A percentile compares a stretch with the other conserved stretches of the same genome.
phyloP scores from a whole-genome alignment of 805 yeast genomes.

The Pichia californica region DNA sequence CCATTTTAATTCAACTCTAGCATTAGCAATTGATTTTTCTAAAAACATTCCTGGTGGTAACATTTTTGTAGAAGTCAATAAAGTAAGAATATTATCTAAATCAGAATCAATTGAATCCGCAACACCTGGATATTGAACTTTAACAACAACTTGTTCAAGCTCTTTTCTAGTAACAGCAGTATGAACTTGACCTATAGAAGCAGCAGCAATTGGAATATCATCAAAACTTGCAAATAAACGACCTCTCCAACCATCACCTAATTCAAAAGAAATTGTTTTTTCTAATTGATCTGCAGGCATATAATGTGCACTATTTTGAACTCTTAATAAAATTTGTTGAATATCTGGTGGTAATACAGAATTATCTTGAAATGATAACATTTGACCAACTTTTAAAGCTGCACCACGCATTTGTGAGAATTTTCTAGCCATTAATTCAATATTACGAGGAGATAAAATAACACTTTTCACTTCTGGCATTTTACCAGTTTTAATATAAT shows the following conservation, averaged over 20 bases:
- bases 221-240: slow-evolving; percentile 66
- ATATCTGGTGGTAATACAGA: slow-evolving; percentile 79
- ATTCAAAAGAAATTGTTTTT: slow-evolving; percentile 59
- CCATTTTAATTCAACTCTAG: slow-evolving; percentile 91
- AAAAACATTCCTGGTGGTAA: slow-evolving; percentile 88
- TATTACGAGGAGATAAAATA: slow-evolving; percentile 72
- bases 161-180: slow-evolving; percentile 58
- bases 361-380: slow-evolving; percentile 91
- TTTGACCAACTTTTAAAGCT: slow-evolving; percentile 94
- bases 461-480: slow-evolving; percentile 47
- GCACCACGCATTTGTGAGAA: slow-evolving; percentile 98
- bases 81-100: slow-evolving; percentile 72
- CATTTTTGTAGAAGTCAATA: slow-evolving; percentile 78
- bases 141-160: slow-evolving; percentile 78
- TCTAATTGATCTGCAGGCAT: slow-evolving; percentile 93
- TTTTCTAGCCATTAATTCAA: slow-evolving; percentile 82
- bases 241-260: slow-evolving; percentile 75
- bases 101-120: slow-evolving; percentile 91
- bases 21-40: slow-evolving; percentile 88
- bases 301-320: slow-evolving; percentile 91
- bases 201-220: slow-evolving; percentile 91
- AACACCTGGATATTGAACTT: slow-evolving; percentile 97
- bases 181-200: slow-evolving; percentile 97
- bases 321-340: slow-evolving; percentile 70
- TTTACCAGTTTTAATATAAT: slow-evolving; percentile 45